Evolutionary conservation across 805 yeast species (phyloP).

Genomic region (Cyberlindnera samutprakarnensis): DNA sequence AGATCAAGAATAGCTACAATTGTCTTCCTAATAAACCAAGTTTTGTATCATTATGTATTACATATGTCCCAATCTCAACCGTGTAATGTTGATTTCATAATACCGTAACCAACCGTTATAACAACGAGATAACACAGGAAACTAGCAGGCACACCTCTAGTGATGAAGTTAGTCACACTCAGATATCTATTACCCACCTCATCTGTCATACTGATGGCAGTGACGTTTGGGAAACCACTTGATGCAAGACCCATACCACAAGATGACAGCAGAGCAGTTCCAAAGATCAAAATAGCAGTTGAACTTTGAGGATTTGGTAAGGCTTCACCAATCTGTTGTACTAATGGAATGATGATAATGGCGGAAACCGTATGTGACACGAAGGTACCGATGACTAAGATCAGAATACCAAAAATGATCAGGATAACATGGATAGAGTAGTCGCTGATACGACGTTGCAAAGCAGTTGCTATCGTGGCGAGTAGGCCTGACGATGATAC

Average conservation of each 20-base stretch:
- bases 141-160: constrained; percentile 87
- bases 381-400: constrained; percentile 84
- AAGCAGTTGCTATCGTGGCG: constrained; percentile 62
- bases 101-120: constrained; percentile 72
- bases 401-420: constrained; percentile 74
- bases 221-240: constrained; percentile 97
- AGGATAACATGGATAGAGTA: constrained; percentile 61
- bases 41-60: too few species aligned
- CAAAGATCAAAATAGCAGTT: constrained; percentile 32
- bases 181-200: constrained; percentile 86
- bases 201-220: constrained; percentile 92
- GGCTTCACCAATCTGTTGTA: constrained; percentile 75
- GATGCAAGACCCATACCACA: constrained; percentile 98
- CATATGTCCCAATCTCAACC: too few species aligned
- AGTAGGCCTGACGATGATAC: constrained; percentile 88
- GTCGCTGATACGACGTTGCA: constrained; percentile 59
- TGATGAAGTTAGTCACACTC: constrained; percentile 73
- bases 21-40: too few species aligned
- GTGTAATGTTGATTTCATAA: constrained; percentile 39
- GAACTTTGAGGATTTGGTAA: constrained; percentile 65
- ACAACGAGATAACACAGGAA: constrained; percentile 65
- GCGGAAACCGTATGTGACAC: constrained; percentile 98
- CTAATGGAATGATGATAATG: constrained; percentile 81
- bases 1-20: too few species aligned
- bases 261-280: constrained; percentile 63